Conservation (phyloP, 768 basidiomycete species). For the Suillus alpinus region DNA sequence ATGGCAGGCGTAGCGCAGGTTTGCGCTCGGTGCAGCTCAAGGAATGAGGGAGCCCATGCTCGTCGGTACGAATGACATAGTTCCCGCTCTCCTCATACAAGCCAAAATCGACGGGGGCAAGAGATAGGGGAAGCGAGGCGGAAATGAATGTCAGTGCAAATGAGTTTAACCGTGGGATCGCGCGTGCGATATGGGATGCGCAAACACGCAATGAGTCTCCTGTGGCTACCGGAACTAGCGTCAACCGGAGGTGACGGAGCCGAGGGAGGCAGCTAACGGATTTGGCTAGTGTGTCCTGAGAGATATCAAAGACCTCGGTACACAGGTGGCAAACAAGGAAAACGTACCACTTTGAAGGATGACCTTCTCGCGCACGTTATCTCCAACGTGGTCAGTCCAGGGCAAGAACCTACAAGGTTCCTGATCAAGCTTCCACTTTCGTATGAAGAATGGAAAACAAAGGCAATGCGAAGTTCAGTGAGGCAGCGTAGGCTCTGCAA, state of each 20-base stretch:
- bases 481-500: slow-evolving; percentile 56
- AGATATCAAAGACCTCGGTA: neutral
- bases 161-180: slow-evolving; percentile 62
- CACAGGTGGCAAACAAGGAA: neutral
- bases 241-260: slow-evolving; percentile 59
- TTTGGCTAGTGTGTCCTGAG: slow-evolving; percentile 48
- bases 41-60: slow-evolving; percentile 59
- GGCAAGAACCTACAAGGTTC: slow-evolving; percentile 64
- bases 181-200: slow-evolving; percentile 59
- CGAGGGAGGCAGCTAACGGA: slow-evolving; percentile 59
- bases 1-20: slow-evolving; percentile 21
- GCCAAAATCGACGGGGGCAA: slow-evolving; percentile 41
- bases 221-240: slow-evolving; percentile 65
- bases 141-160: slow-evolving; percentile 70
- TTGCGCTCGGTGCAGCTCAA: slow-evolving; percentile 51
- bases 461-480: slow-evolving; percentile 58
- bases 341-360: slow-evolving; percentile 66
- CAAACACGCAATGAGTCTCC: slow-evolving; percentile 59
- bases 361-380: slow-evolving; percentile 66
- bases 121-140: slow-evolving; percentile 48
- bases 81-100: slow-evolving; percentile 43
- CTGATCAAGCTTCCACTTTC: slow-evolving; percentile 70
- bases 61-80: slow-evolving; percentile 57
- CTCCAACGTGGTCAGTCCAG: slow-evolving; percentile 59
- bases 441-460: slow-evolving; percentile 70